Base-by-base conservation (phyloP, 1,284 basidiomycete genomes). In the Puccinia brachypodii region DNA sequence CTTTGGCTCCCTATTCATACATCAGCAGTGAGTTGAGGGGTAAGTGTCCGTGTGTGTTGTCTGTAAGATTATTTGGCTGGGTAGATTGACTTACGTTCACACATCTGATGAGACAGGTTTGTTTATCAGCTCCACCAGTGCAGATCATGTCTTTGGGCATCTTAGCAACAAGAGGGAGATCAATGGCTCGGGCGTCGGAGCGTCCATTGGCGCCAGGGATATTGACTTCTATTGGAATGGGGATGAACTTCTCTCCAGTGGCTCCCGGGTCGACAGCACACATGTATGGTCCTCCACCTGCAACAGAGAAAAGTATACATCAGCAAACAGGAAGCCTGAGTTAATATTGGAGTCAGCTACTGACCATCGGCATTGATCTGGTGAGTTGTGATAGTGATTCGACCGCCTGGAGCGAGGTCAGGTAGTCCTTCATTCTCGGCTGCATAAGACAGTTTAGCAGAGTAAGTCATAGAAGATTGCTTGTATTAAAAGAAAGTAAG, bases 311-410 rank as follows among this genome's bases (percentile, higher is more conserved):
- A 58, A 44, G 0, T 11, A 31, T 33, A 13, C 1, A n/a, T 14
- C 7, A 4, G 22, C 0, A 33, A 1, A 3, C 9, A 42, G 19
- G 11, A 14, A 11, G 9, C 28, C 25, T 19, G n/a, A 19, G 16
- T 11, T 33, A 28, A 44, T n/a, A 68, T 16, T 68, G 1, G 2
- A n/a, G 38, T 25, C 14, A 0, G 42, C 1, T 2, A 31, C 79
- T 38, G 58, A 82, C 80, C 80, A 47, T 82, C 80, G n/a, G 62
- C 80, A 22, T 82, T 82, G 28, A 82, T 74, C 75, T 82, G 80
- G 68, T 82, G 80, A 19, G 72, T 44, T 7, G 58, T 74, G 16
- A 82, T 76, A 1, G 31, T 53, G 38, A 82, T 82, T 7, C 62
- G 40, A 36, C 80, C 80, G 13, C 66, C 72, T 22, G 72, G 60